Evolutionary conservation across 179 eudicot genomes (phyloP), one percentile per base, ranked within the genome.

Genomic region (Beta macrorhiza): DNA sequence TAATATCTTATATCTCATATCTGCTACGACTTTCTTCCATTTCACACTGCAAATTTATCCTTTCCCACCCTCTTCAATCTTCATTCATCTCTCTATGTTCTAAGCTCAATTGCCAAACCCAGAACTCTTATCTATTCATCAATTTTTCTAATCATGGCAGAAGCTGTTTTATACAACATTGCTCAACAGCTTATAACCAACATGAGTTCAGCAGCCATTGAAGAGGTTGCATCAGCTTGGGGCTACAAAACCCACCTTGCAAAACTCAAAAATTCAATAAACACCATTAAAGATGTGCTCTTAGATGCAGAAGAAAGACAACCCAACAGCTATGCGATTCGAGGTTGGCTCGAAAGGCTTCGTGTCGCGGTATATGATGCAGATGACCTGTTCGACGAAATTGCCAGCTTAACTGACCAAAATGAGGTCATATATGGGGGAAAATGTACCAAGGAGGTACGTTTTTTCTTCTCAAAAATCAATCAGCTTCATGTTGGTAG

Each of bases 361-460:
- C 71, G 73, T 44, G 75, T 6, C 29, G 83, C 55, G 11, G 84
- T 79, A 14, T 82, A 85, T 61, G 79, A 64, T 7, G 87, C 81
- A 32, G 87, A 85, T 71, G 87, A 87, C 61, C 55, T 87, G 72
- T 22, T 89, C 61, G 91, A 89, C n/a, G 85, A 81, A 44, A 76
- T 85, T 55, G 55, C 78, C 10, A 82, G 82, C 57, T 74, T 70
- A 19, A 64, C 56, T 6, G 10, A 15, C n/a, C 68, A 53, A 47
- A 32, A 63, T 12, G 13, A 65, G 47, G 29, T 49, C 47, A 59
- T 47, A 44, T 44, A 5, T 5, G 61, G 61, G 0, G 37, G 16
- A 29, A 76, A 37, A 52, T 56, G 25, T 7, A 63, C 22, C 20
- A 72, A 13, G 42, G 69, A 85, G 78, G 82, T 77, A 75, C 19